Percentiles rank a stretch among this genome's conserved stretches.
Evolutionary conservation across 345 rosid species (phyloP).

Genomic region (Arabidopsis suecica): DNA sequence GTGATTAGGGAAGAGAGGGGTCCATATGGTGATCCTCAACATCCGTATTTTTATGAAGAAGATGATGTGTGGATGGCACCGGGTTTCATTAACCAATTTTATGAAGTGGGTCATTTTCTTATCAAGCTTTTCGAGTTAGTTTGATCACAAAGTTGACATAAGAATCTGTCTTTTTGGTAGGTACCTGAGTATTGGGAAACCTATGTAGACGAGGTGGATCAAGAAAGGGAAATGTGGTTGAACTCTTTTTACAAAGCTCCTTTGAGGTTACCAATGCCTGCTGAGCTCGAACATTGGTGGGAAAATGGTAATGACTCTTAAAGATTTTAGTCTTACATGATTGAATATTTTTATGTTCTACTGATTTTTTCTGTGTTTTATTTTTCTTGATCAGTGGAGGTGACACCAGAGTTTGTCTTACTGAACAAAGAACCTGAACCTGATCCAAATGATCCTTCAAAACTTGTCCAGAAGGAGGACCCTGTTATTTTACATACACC

Average conservation of each 20-base stretch:
- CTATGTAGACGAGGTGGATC: slow-evolving; percentile 83
- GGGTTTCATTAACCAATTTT: slow-evolving; percentile 90
- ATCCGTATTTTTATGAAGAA: slow-evolving; percentile 88
- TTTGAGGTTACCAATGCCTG: slow-evolving; percentile 89
- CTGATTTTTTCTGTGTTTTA: not conserved
- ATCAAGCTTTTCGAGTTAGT: slow-evolving; percentile 26
- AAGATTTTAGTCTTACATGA: slow-evolving; percentile 24
- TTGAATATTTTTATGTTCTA: slow-evolving; percentile 4
- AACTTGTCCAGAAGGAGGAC: slow-evolving; percentile 70
- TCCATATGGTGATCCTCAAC: slow-evolving; percentile 91
- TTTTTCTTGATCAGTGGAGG: slow-evolving; percentile 57
- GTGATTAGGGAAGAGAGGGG: slow-evolving; percentile 97
- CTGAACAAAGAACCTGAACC: slow-evolving; percentile 86
- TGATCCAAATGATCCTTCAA: slow-evolving; percentile 85
- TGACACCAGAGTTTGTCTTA: slow-evolving; percentile 76
- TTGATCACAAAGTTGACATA: slow-evolving; percentile 26
- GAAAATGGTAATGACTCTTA: slow-evolving; percentile 54
- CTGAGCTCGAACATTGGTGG: slow-evolving; percentile 99
- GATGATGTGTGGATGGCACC: slow-evolving; percentile 99
- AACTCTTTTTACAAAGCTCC: slow-evolving; percentile 95
- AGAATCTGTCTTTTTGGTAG: slow-evolving; percentile 48
- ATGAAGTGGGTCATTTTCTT: slow-evolving; percentile 58
- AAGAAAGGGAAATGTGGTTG: slow-evolving; percentile 94
- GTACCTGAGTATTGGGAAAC: slow-evolving; percentile 95
- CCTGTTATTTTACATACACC: slow-evolving; percentile 83